phyloP scores from a whole-genome alignment of 495 filamentous ascomycete genomes.

The Gamarada debralockiae region DNA sequence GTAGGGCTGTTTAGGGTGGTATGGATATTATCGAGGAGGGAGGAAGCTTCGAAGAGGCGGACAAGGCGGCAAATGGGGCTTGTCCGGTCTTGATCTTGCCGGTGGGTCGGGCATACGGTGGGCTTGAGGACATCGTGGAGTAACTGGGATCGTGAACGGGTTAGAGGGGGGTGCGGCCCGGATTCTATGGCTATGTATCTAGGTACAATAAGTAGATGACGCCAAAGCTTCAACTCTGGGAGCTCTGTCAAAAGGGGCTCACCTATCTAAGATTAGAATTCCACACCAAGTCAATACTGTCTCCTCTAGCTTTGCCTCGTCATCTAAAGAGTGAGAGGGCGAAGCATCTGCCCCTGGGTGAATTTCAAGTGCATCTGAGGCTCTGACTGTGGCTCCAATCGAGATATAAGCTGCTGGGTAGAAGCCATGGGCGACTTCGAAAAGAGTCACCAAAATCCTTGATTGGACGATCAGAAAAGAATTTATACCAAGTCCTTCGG shows the following conservation, averaged over 20 bases:
- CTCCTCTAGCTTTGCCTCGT: slow-evolving; percentile 7
- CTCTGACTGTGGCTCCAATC: slow-evolving; percentile 16
- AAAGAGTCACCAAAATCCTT: slow-evolving; percentile 16
- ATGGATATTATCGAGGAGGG: slow-evolving; percentile 14
- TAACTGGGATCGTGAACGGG: slow-evolving; percentile 7
- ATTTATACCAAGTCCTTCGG: slow-evolving; percentile 13
- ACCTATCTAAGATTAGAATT: slow-evolving; percentile 9
- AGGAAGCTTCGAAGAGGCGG: slow-evolving; percentile 13
- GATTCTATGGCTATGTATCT: slow-evolving; percentile 15
- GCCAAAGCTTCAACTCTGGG: too few species aligned
- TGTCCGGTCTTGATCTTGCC: background rate
- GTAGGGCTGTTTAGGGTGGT: slow-evolving; percentile 8
- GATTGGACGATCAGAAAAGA: slow-evolving; percentile 13
- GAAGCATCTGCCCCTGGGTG: background rate
- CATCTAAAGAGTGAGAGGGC: slow-evolving; percentile 4
- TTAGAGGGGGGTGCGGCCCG: slow-evolving; percentile 6
- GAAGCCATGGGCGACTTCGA: slow-evolving; percentile 16
- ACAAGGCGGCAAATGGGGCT: slow-evolving; percentile 8
- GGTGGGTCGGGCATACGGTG: slow-evolving; percentile 6
- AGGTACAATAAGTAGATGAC: slow-evolving; percentile 5
- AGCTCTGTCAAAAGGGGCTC: background rate
- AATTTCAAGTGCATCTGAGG: slow-evolving; percentile 12
- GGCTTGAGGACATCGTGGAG: slow-evolving; percentile 10
- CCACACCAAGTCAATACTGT: slow-evolving; percentile 9
- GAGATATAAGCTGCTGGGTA: slow-evolving; percentile 14